A percentile compares a stretch with the other conserved stretches of the same genome.
phyloP scores from a whole-genome alignment of 352 stramenopile genomes.

The Aphanomyces euteiches region DNA sequence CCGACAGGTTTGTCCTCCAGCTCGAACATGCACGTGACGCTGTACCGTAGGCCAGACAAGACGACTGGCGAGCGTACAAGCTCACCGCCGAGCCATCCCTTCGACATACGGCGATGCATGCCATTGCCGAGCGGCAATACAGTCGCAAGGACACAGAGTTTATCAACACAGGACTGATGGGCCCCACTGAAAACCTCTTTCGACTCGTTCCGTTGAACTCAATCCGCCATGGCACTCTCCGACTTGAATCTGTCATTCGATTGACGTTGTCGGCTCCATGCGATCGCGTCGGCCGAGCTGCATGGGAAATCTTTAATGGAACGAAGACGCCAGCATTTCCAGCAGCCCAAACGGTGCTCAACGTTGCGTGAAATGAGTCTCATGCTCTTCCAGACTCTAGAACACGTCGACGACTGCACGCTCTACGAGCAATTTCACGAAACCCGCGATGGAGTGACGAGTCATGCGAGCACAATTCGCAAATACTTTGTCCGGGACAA shows the following conservation, averaged over 20 bases:
- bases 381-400: no score
- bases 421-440: conserved; percentile 8
- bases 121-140: conserved; percentile 13
- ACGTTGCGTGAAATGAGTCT: no score
- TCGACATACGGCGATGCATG: not conserved
- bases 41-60: not conserved
- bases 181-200: not conserved
- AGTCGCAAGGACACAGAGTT: conserved; percentile 13
- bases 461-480: not conserved
- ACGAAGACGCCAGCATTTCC: no score
- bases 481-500: not conserved
- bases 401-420: conserved; percentile 11
- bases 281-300: not conserved
- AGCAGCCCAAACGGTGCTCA: no score
- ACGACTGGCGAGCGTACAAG: conserved; percentile 12
- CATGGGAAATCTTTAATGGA: not conserved
- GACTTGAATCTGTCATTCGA: no score
- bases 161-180: conserved; percentile 17
- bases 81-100: conserved; percentile 17
- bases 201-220: not conserved
- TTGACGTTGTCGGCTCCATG: not conserved
- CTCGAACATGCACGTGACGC: not conserved
- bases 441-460: not conserved
- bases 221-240: no score
- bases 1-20: not conserved